Evolutionary conservation across 2,329 filamentous ascomycete genomes (phyloP).

Genomic region (Hypoxylon sp.): DNA sequence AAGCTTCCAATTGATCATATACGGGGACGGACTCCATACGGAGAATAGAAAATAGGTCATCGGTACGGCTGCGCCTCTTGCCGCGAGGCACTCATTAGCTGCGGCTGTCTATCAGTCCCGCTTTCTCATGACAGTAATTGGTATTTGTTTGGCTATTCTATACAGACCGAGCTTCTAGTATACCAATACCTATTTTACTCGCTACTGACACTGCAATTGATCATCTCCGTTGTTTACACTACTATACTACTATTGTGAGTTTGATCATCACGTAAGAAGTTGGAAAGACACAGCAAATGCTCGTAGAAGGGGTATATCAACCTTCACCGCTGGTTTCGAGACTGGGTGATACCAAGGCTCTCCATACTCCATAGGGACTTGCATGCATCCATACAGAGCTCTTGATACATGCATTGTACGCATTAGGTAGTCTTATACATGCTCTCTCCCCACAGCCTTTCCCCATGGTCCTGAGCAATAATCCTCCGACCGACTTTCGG

Average conservation of each 20-base stretch:
- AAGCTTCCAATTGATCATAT: slow-evolving; percentile 33
- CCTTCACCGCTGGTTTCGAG: slow-evolving; percentile 47
- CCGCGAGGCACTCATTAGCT: slow-evolving; percentile 8
- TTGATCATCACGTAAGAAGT: slow-evolving; percentile 18
- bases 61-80: slow-evolving; percentile 20
- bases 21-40: slow-evolving; percentile 4
- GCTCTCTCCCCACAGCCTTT: slow-evolving; percentile 18
- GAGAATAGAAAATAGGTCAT: slow-evolving; percentile 21
- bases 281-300: slow-evolving; percentile 15
- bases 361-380: slow-evolving; percentile 31
- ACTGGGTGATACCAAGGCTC: slow-evolving; percentile 44
- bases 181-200: neutral
- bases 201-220: slow-evolving; percentile 16
- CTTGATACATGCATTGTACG: slow-evolving; percentile 34
- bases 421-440: slow-evolving; percentile 25
- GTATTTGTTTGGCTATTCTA: slow-evolving; percentile 13
- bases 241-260: slow-evolving; percentile 9
- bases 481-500: slow-evolving; percentile 49
- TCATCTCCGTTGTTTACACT: slow-evolving; percentile 10
- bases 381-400: slow-evolving; percentile 31
- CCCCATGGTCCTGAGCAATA: slow-evolving; percentile 38
- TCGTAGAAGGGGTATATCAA: slow-evolving; percentile 33
- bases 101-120: slow-evolving; percentile 30
- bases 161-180: slow-evolving; percentile 1
- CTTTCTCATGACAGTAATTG: slow-evolving; percentile 19